Percentiles rank a stretch among this genome's conserved stretches.
Conservation (phyloP, 1,284 basidiomycete genomes). For the Austroboletus olivaceoglutinosus region DNA sequence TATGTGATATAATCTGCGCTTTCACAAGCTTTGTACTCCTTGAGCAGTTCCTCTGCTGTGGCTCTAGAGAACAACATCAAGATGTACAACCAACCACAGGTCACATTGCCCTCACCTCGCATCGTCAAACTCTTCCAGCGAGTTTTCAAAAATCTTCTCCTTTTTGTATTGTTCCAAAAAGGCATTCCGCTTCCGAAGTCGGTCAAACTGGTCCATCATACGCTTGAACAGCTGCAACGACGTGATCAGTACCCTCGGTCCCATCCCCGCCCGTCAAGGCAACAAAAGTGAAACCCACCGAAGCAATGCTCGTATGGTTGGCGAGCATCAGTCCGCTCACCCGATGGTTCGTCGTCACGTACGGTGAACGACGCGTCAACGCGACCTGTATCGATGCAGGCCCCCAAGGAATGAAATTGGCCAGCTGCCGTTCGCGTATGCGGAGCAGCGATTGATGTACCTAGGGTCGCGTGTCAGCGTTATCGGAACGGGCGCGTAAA, state of each 20-base stretch:
- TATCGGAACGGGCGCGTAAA: neutral
- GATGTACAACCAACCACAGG: neutral
- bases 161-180: slow-evolving; percentile 98
- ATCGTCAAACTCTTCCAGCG: slow-evolving; percentile 93
- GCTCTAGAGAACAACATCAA: slow-evolving; percentile 46
- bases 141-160: slow-evolving; percentile 90
- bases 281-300: slow-evolving; percentile 49
- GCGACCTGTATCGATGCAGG: slow-evolving; percentile 98
- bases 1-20: slow-evolving; percentile 88
- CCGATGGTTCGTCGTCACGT: slow-evolving; percentile 83
- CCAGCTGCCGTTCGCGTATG: slow-evolving; percentile 94
- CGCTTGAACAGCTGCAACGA: slow-evolving; percentile 82
- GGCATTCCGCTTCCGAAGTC: slow-evolving; percentile 85
- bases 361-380: slow-evolving; percentile 88
- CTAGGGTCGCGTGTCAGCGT: slow-evolving; percentile 44
- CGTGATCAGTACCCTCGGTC: neutral
- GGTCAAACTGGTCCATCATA: slow-evolving; percentile 95
- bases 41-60: slow-evolving; percentile 81
- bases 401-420: slow-evolving; percentile 99
- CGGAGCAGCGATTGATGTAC: slow-evolving; percentile 96
- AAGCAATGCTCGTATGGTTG: slow-evolving; percentile 97
- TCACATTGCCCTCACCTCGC: slow-evolving; percentile 57
- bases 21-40: slow-evolving; percentile 93
- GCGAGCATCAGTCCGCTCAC: slow-evolving; percentile 98
- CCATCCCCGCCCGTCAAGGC: neutral